Conservation (phyloP, 306 rosid species). For the Lathyrus aphaca region DNA sequence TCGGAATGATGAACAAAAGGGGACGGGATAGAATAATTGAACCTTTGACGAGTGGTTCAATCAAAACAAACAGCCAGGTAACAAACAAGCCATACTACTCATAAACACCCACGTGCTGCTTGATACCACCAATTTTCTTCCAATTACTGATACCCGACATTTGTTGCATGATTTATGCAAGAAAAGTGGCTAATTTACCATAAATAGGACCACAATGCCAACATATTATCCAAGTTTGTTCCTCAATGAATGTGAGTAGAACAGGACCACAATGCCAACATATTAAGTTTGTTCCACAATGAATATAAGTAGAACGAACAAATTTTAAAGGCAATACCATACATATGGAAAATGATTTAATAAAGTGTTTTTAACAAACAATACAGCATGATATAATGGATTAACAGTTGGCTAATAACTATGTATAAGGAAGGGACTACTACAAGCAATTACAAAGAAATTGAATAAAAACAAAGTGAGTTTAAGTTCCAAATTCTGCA, state of each 20-base stretch:
- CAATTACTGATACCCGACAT: not conserved
- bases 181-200: not conserved
- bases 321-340: constrained; percentile 12
- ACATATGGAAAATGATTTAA: not conserved
- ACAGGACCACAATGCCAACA: not conserved
- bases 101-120: not conserved
- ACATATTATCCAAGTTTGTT: not conserved
- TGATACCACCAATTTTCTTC: not conserved
- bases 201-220: not conserved
- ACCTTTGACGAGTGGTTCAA: constrained; percentile 42
- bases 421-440: constrained; percentile 7
- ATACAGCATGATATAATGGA: constrained; percentile 10
- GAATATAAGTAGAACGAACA: not conserved
- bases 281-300: not conserved
- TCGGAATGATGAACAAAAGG: constrained; percentile 20
- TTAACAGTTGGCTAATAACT: constrained; percentile 26
- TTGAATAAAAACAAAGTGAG: constrained; percentile 23
- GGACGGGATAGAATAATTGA: constrained; percentile 32
- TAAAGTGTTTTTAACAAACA: not conserved
- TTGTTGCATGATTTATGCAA: not conserved
- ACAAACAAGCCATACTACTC: constrained; percentile 18
- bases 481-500: constrained; percentile 80
- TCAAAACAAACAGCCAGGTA: constrained; percentile 25
- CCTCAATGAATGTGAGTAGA: not conserved
- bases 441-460: constrained; percentile 32